phyloP scores from a whole-genome alignment of 2,329 filamentous ascomycete genomes.

The Parastagonospora nodorum region DNA sequence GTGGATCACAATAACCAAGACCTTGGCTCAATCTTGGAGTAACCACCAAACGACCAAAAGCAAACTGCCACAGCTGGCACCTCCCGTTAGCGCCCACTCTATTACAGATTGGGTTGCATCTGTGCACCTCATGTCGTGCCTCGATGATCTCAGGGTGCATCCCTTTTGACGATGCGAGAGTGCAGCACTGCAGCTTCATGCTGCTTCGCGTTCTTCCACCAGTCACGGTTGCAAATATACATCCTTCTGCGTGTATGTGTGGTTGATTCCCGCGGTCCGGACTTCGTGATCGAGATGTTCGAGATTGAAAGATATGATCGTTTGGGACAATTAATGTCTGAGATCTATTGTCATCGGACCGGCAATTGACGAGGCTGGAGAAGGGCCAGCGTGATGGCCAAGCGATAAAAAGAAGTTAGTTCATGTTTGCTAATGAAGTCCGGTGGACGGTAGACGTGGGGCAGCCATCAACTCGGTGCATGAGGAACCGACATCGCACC shows the following conservation, averaged over 20 bases:
- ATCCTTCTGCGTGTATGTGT: background rate
- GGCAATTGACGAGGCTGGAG: too few relatives aligned
- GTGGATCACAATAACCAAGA: slow-evolving; percentile 7
- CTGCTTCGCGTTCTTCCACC: slow-evolving; percentile 3
- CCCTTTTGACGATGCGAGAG: slow-evolving; percentile 2
- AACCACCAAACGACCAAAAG: slow-evolving; percentile 3
- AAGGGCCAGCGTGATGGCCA: too few relatives aligned
- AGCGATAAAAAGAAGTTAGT: too few relatives aligned
- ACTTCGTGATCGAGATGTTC: too few relatives aligned
- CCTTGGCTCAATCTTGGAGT: slow-evolving; percentile 5
- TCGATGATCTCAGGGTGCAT: slow-evolving; percentile 7
- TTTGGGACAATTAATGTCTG: too few relatives aligned
- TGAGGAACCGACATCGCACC: too few relatives aligned
- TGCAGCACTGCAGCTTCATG: background rate
- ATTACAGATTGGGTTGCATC: slow-evolving; percentile 5
- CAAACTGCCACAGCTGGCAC: slow-evolving; percentile 3
- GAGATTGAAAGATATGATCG: too few relatives aligned
- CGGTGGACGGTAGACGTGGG: too few relatives aligned
- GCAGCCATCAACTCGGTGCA: too few relatives aligned
- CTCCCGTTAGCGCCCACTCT: slow-evolving; percentile 2
- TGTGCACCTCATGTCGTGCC: slow-evolving; percentile 4
- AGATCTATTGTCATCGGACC: too few relatives aligned
- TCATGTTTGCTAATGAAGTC: too few relatives aligned
- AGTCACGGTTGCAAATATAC: background rate
- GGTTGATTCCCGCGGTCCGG: background rate